A percentile compares a stretch with the other conserved stretches of the same genome.
Conservation (phyloP, 208 protist species). For the Wallacemonas sp. region DNA sequence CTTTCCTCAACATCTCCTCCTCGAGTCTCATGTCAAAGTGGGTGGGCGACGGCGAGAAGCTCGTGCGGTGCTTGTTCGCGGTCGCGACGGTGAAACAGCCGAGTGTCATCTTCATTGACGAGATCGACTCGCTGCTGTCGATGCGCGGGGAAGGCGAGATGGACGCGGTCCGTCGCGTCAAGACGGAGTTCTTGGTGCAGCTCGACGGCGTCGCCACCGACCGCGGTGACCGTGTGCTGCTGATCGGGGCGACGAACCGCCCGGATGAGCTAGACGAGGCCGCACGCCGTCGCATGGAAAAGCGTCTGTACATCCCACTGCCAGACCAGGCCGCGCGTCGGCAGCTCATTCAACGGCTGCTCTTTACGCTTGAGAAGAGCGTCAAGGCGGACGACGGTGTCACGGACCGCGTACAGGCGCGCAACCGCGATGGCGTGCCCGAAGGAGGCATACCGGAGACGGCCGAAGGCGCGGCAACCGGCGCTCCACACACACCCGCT, state of each 20-base stretch:
- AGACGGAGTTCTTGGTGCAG: conserved; percentile 99
- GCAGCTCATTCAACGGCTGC: conserved; percentile 60
- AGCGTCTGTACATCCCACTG: conserved; percentile 90
- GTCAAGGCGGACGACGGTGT: background rate
- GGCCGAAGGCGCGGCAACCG: background rate
- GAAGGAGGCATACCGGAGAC: too few species aligned
- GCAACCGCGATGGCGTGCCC: too few species aligned
- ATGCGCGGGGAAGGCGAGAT: conserved; percentile 77
- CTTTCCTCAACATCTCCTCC: conserved; percentile 91
- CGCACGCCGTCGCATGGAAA: conserved; percentile 84
- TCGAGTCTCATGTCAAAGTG: conserved; percentile 91
- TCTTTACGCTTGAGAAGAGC: conserved; percentile 37
- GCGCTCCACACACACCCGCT: background rate
- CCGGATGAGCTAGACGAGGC: conserved; percentile 91
- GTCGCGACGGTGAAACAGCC: conserved; percentile 84
- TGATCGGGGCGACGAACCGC: conserved; percentile 91
- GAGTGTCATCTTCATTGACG: conserved; percentile 93
- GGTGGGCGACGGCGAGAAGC: conserved; percentile 90
- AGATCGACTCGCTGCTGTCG: conserved; percentile 93
- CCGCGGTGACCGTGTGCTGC: conserved; percentile 72
- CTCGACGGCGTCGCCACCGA: conserved; percentile 82
- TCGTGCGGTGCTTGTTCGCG: conserved; percentile 89
- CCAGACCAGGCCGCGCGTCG: conserved; percentile 59
- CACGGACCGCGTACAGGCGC: too few species aligned
- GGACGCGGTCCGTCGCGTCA: conserved; percentile 94